Evolutionary conservation across 192 early-diverging fungal genomes (phyloP).

Genomic region (Backusella tarrabulga): DNA sequence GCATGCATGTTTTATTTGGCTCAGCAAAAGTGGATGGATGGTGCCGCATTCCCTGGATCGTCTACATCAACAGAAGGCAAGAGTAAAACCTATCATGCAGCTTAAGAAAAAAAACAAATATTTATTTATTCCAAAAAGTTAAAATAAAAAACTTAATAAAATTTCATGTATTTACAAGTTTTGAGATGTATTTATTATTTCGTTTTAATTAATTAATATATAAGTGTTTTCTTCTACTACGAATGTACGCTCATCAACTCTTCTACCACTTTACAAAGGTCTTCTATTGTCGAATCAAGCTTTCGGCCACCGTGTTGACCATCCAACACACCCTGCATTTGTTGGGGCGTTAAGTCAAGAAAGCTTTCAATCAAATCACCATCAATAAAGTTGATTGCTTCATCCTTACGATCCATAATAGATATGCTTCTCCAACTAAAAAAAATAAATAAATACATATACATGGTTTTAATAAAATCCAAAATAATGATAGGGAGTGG

Average conservation of each 20-base stretch:
- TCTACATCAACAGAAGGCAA: not conserved
- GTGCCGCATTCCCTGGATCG: not conserved
- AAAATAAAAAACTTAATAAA: not conserved
- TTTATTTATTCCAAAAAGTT: not conserved
- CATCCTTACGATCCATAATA: slow-evolving; percentile 50
- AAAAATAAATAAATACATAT: not conserved
- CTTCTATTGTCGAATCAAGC: slow-evolving; percentile 56
- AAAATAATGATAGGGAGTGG: too few species aligned
- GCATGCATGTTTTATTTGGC: not conserved
- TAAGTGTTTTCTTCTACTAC: not conserved
- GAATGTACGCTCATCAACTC: slow-evolving; percentile 31
- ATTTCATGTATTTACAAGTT: not conserved
- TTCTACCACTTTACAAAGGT: slow-evolving; percentile 43
- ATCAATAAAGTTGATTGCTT: slow-evolving; percentile 74
- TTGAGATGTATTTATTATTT: not conserved
- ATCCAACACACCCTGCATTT: slow-evolving; percentile 36
- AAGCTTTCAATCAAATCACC: slow-evolving; percentile 94
- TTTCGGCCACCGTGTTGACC: slow-evolving; percentile 43
- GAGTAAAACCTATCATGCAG: not conserved
- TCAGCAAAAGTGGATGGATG: not conserved
- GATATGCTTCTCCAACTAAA: slow-evolving; percentile 61
- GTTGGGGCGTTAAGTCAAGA: slow-evolving; percentile 59
- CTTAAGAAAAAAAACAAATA: not conserved
- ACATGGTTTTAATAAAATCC: too few species aligned
- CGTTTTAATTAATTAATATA: not conserved